phyloP scores from a whole-genome alignment of 2,329 filamentous ascomycete species.

The Neonectria coccinea region DNA sequence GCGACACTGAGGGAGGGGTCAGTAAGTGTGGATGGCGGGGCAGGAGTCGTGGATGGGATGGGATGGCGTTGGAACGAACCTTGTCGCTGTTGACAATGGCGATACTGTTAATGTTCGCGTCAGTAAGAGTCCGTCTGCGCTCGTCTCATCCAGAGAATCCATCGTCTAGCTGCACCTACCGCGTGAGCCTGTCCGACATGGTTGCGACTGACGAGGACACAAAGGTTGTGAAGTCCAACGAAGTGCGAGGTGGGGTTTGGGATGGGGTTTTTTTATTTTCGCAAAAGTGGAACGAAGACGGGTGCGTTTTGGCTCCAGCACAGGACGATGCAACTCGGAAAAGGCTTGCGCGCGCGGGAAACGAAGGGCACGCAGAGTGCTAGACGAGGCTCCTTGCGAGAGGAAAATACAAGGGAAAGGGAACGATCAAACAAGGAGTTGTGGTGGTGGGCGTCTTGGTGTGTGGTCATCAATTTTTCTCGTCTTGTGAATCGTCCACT shows the following conservation, averaged over 20 bases:
- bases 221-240: slow-evolving; percentile 26
- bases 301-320: slow-evolving; percentile 15
- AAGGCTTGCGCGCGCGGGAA: slow-evolving; percentile 36
- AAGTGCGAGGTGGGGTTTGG: slow-evolving; percentile 37
- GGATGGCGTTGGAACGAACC: slow-evolving; percentile 60
- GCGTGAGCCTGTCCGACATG: slow-evolving; percentile 95
- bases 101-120: slow-evolving; percentile 72
- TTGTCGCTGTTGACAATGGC: slow-evolving; percentile 99
- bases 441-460: slow-evolving; percentile 36
- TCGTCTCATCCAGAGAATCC: not conserved
- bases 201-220: slow-evolving; percentile 49
- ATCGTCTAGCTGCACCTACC: slow-evolving; percentile 68
- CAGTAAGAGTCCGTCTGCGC: slow-evolving; percentile 34
- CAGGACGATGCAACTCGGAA: slow-evolving; percentile 23
- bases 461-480: slow-evolving; percentile 57
- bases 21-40: slow-evolving; percentile 45
- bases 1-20: slow-evolving; percentile 52
- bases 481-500: slow-evolving; percentile 53
- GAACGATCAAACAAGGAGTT: slow-evolving; percentile 28
- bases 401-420: slow-evolving; percentile 30
- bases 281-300: slow-evolving; percentile 32
- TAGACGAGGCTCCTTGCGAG: slow-evolving; percentile 38
- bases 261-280: slow-evolving; percentile 28
- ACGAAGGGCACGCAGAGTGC: slow-evolving; percentile 38
- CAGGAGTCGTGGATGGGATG: slow-evolving; percentile 35